Percentiles rank a stretch among this genome's conserved stretches.
phyloP scores from a whole-genome alignment of 148 eudicot species.

The Amaranthus hypochondriacus region DNA sequence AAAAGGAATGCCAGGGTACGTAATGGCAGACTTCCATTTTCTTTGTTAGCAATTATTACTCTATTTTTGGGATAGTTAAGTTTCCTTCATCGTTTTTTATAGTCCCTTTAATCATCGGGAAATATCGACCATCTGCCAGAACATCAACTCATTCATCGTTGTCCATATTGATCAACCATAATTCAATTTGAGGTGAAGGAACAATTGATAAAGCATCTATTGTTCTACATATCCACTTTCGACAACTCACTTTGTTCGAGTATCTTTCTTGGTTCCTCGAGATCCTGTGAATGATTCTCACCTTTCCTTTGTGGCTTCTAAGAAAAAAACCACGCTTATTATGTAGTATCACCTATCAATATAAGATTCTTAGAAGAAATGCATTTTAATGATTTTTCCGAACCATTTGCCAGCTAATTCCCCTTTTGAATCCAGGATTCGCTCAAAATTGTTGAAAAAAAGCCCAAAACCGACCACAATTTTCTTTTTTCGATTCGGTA shows the following conservation, averaged over 20 bases:
- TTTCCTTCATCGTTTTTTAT: not conserved
- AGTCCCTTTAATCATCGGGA: not conserved
- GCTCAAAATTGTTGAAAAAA: too few species aligned
- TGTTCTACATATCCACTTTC: not conserved
- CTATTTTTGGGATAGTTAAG: not conserved
- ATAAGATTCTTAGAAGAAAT: not conserved
- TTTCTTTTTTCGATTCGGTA: too few species aligned
- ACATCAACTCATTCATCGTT: not conserved
- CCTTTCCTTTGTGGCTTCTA: too few species aligned
- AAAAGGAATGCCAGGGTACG: slow-evolving; percentile 93
- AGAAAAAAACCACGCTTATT: not conserved
- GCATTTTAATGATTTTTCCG: not conserved
- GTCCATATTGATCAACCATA: not conserved
- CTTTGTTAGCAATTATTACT: slow-evolving; percentile 3
- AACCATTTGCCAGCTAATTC: not conserved
- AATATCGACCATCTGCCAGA: not conserved
- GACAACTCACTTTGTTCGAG: too few species aligned
- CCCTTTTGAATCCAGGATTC: too few species aligned
- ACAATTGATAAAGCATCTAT: not conserved
- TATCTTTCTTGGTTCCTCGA: too few species aligned
- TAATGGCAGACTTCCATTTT: not conserved
- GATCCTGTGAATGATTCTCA: too few species aligned
- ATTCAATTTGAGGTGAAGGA: not conserved
- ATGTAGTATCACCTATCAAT: not conserved
- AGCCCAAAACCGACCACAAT: too few species aligned